Evolutionary conservation across 2,329 filamentous ascomycete species (phyloP).

Genomic region (Hymenoscyphus repandus): DNA sequence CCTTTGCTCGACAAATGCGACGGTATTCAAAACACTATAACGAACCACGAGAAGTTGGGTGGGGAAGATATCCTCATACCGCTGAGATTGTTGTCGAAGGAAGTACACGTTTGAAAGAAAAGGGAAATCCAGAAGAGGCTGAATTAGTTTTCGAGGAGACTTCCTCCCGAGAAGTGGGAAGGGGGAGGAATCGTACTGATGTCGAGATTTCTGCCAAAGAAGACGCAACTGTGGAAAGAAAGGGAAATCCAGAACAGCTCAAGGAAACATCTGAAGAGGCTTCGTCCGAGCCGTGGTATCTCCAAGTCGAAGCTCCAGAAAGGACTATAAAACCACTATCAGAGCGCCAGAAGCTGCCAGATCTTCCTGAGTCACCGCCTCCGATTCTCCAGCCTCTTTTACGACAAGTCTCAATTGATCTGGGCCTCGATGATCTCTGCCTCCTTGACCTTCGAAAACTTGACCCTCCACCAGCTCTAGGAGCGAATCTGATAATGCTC

Average conservation of each 20-base stretch:
- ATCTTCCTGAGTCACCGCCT: constrained; percentile 56
- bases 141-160: no score
- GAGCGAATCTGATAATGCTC: constrained; percentile 86
- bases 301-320: constrained; percentile 58
- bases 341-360: constrained; percentile 52
- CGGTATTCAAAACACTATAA: constrained; percentile 10
- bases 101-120: no score
- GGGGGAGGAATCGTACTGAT: neutral
- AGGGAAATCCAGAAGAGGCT: no score
- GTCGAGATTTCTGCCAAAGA: neutral
- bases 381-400: constrained; percentile 67
- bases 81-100: no score
- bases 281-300: constrained; percentile 70
- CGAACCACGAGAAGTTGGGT: constrained; percentile 1
- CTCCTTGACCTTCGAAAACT: constrained; percentile 79
- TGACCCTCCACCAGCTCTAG: constrained; percentile 81
- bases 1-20: constrained; percentile 9
- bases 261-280: constrained; percentile 2
- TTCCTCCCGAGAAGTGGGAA: no score
- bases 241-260: constrained; percentile 9
- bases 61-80: neutral
- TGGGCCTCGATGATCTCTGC: constrained; percentile 77
- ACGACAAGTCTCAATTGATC: constrained; percentile 73
- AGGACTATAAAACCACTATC: constrained; percentile 37
- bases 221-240: constrained; percentile 5